Evolutionary conservation across 2,329 filamentous ascomycete genomes (phyloP), one percentile per base, ranked within the genome.

Genomic region (Claviceps arundinis): DNA sequence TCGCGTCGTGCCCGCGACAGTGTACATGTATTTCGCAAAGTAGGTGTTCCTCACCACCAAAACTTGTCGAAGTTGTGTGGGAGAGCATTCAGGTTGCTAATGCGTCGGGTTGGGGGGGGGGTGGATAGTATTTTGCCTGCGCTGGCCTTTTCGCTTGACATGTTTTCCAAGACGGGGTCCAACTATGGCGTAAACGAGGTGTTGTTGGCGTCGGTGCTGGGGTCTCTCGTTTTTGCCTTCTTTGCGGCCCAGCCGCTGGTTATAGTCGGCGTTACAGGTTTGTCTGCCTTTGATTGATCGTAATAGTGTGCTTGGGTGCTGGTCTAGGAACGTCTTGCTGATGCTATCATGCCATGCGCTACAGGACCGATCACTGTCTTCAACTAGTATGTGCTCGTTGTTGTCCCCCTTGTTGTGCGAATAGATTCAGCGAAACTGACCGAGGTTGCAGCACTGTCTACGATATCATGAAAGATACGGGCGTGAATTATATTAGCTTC

Each of bases 11-110:
- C 89, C 89, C 1, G 87, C 87, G 16, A 94, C 89, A 9, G 73
- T 94, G 34, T 94, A 94, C 69, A 95, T 94, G 87, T 95, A 93
- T 71, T 95, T 94, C 76, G 88, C 89, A 56, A 94, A 94, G 87
- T 91, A 75, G 56, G 73, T 58, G 2, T 19, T 13, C 19, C 9
- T 34, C 30, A 34, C 9, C 30, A 34, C 9, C 9, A 34, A 34
- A 11, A 11, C 30, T 34, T 11, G 30, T 34, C 30, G 3, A 34
- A 34, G 3, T 34, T 34, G 30, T 11, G 30, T 34, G 9, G 30
- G 30, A 34, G 30, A 34, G 11, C 4, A 34, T 11, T 22, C 4
- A 13, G 14, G 5, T 42, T 43, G 17, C 42, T 44, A 14, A 44
- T 24, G 6, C 42, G 13, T 24, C 22, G 3, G 8, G 5, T 14